Conservation (phyloP, 1,284 basidiomycete genomes). For the Rhodotorula glutinis region DNA sequence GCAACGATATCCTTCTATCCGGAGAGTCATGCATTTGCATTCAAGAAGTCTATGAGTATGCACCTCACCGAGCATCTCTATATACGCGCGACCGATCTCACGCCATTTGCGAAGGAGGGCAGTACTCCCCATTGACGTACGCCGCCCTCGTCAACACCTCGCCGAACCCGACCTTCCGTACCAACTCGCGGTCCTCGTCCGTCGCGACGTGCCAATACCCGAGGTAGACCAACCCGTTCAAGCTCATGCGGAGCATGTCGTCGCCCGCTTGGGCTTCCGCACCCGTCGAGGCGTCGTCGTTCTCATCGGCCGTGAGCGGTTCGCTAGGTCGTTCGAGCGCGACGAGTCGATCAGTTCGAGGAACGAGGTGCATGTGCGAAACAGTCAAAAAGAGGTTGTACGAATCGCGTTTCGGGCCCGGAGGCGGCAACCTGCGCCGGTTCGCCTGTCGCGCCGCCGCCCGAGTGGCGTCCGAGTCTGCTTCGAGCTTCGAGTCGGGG, state of each 20-base stretch:
- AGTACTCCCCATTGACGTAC: conserved; percentile 22
- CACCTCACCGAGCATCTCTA: not conserved
- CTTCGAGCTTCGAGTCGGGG: too few species aligned
- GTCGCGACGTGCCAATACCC: conserved; percentile 19
- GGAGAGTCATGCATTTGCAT: too few species aligned
- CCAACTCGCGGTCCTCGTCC: conserved; percentile 2
- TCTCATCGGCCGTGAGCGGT: too few species aligned
- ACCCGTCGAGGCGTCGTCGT: not conserved
- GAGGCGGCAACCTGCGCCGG: not conserved
- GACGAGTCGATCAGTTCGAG: conserved; percentile 16
- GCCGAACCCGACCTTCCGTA: conserved; percentile 12
- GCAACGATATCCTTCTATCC: too few species aligned
- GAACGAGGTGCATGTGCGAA: conserved; percentile 15
- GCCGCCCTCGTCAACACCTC: conserved; percentile 6
- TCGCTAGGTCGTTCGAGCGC: not conserved
- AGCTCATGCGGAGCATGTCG: conserved; percentile 1
- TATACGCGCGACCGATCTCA: too few species aligned
- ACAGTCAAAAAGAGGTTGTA: conserved; percentile 30
- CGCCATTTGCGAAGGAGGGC: not conserved
- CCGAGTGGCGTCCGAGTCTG: too few species aligned
- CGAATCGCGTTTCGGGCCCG: conserved; percentile 10
- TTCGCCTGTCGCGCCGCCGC: not conserved
- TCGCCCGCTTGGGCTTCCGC: not conserved
- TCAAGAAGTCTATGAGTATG: too few species aligned
- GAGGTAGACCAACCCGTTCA: conserved; percentile 29